Evolutionary conservation across 2,329 filamentous ascomycete genomes (phyloP), one percentile per base, ranked within the genome.

Genomic region (Aspergillus brunneoviolaceus): DNA sequence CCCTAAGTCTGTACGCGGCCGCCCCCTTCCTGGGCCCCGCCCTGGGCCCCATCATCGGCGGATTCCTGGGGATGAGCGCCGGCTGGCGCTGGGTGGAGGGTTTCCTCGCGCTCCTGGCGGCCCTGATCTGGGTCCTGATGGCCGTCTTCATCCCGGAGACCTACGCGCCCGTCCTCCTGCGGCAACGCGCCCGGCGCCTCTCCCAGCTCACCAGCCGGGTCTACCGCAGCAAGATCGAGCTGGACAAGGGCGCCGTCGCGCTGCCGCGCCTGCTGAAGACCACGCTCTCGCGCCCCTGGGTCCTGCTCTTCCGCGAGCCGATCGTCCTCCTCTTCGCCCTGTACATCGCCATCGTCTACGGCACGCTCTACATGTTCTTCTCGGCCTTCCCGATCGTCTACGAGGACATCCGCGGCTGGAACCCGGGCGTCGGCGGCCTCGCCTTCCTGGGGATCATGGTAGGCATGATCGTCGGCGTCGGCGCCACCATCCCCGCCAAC

Each of bases 331-430:
- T 55, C 27, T 55, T 55, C 53, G 53, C 53, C 0, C 27, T 55
- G 3, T 55, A 55, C 29, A 49, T 55, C 27, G 53, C 53, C 6
- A 55, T 55, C 6, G 53, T 55, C n/a, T 55, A 55, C 12, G 53
- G 53, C 25, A 55, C 53, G 25, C n/a, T 55, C 12, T 55, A 55
- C 27, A 55, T 55, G 53, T 55, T 55, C 53, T 55, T 55, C 27
- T 45, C 53, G 2, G 53, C 53, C 9, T 55, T 55, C 27, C 53
- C 53, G 10, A 55, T 55, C 45, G 53, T 55, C 14, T 55, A 49
- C 14, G 53, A 55, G 12, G 53, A 55, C 11, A 29, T 35, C 19
- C 53, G 53, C 25, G 53, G 53, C 10, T 55, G 53, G 53, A 55
- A 49, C 19, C 53, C 53, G 1, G 53, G 53, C n/a, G 27, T 33